Evolutionary conservation across 2,329 filamentous ascomycete genomes (phyloP), one percentile per base, ranked within the genome.

Genomic region (Fusarium tjaetaba): DNA sequence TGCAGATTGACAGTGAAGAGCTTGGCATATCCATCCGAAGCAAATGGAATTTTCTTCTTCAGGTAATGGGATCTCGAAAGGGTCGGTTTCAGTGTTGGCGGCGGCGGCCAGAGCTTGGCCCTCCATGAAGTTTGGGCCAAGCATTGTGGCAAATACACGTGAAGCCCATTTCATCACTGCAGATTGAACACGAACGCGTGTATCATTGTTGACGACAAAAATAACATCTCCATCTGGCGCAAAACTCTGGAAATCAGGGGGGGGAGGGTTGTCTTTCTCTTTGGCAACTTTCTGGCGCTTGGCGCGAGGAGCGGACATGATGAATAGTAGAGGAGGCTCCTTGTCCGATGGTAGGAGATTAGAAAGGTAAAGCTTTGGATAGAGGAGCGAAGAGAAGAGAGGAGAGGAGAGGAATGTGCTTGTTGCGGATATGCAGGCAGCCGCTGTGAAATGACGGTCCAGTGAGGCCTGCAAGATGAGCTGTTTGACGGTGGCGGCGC

Each of bases 81-180:
- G 45, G 10, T 7, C 2, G 14, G 7, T 1, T 3, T 16, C 8
- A 11, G 48, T 7, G 2, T 22, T 16, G n/a, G n/a, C n/a, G n/a
- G n/a, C n/a, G 28, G 66, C 10, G 4, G 22, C 15, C 15, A 46
- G 20, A 13, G 43, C 41, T 5, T 24, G 43, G 4, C 69, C 69
- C 20, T 71, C 67, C 13, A 34, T 46, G 46, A 71, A 71, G 4
- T 30, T 49, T 2, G 53, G 43, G 3, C 34, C 36, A 6, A 71
- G 34, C 68, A 71, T 71, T 2, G 13, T 14, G 8, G 18, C 22
- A 28, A 71, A 68, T 2, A 71, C 52, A 10, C 6, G 22, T 0
- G 68, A 71, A 22, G 62, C 51, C 4, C 2, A 2, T 22, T 28
- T 59, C 15, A 46, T 43, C 9, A 55, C 15, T 1, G 10, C 2